A percentile compares a stretch with the other conserved stretches of the same genome.
These are phyloP conservation scores for Malassezia restricta DNA, from an alignment of 1,284 basidiomycete genomes.

Conservation along the genomic window DNA sequence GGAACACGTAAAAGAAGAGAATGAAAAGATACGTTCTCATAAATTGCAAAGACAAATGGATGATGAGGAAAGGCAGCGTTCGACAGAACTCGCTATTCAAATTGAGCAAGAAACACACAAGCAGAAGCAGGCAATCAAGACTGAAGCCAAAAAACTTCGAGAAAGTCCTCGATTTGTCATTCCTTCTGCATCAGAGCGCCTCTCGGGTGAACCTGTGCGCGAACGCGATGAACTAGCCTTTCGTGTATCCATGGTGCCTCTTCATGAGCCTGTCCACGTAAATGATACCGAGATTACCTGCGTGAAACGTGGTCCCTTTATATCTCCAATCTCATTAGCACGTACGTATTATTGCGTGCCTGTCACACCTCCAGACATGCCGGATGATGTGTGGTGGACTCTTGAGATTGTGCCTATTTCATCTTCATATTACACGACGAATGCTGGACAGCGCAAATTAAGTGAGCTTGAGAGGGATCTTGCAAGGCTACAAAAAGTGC, in stretches of 20 bases:
- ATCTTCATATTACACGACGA: conserved; percentile 27
- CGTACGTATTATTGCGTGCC: conserved; percentile 22
- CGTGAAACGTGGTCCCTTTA: conserved; percentile 21
- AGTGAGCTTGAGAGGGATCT: conserved; percentile 41
- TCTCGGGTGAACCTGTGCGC: background rate
- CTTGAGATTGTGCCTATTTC: conserved; percentile 33
- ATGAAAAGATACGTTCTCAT: conserved; percentile 3
- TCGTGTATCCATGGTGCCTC: background rate
- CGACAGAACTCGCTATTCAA: conserved; percentile 25
- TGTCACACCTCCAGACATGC: conserved; percentile 2
- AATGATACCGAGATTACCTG: background rate
- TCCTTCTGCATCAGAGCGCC: background rate
- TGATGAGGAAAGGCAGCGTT: conserved; percentile 20
- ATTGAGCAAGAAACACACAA: conserved; percentile 31
- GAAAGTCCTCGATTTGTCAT: background rate
- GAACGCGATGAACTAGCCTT: conserved; percentile 1
- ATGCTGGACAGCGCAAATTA: conserved; percentile 31
- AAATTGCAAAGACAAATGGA: conserved; percentile 15
- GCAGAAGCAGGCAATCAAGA: conserved; percentile 24
- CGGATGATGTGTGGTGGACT: conserved; percentile 24
- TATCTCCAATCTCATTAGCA: conserved; percentile 20
- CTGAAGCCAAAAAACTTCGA: conserved; percentile 15
- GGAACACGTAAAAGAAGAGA: conserved; percentile 25
- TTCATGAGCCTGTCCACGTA: background rate
- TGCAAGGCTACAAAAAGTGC: conserved; percentile 23